Conservation (phyloP, 768 basidiomycete species). For the Gelatoporia subvermispora region DNA sequence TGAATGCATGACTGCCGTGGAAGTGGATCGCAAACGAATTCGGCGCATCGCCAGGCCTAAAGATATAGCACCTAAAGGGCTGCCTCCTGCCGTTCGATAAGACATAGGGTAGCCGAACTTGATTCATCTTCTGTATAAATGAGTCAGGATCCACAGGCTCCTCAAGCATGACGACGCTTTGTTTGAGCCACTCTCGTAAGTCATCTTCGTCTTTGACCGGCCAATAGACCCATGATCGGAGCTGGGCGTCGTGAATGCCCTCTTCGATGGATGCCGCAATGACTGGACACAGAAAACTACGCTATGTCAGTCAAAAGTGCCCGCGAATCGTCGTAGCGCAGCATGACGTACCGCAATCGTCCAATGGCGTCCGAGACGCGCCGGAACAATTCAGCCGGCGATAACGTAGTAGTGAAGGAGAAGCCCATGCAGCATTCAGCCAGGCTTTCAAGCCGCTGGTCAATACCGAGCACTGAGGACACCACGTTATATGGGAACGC, state of each 20-base stretch:
- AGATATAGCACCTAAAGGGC: neutral
- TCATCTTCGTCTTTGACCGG: neutral
- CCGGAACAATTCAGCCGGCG: too few relatives aligned
- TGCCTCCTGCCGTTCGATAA: neutral
- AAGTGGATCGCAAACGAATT: neutral
- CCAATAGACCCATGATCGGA: neutral
- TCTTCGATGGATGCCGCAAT: neutral
- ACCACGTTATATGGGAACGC: too few relatives aligned
- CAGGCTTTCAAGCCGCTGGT: too few relatives aligned
- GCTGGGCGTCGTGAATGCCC: neutral
- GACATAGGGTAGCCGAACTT: neutral
- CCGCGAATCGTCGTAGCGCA: too few relatives aligned
- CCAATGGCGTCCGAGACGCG: too few relatives aligned
- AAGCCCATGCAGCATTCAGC: too few relatives aligned
- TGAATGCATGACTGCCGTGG: constrained; percentile 1
- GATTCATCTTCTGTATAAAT: neutral
- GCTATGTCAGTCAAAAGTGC: too few relatives aligned
- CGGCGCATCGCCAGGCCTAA: too few relatives aligned
- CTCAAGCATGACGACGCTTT: neutral
- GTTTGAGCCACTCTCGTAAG: neutral
- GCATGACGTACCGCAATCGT: neutral
- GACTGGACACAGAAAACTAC: neutral
- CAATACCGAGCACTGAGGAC: too few relatives aligned
- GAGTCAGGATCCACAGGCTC: neutral
- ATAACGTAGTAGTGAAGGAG: too few relatives aligned